phyloP scores from a whole-genome alignment of 2,329 filamentous ascomycete genomes.

The Diplodia seriata region DNA sequence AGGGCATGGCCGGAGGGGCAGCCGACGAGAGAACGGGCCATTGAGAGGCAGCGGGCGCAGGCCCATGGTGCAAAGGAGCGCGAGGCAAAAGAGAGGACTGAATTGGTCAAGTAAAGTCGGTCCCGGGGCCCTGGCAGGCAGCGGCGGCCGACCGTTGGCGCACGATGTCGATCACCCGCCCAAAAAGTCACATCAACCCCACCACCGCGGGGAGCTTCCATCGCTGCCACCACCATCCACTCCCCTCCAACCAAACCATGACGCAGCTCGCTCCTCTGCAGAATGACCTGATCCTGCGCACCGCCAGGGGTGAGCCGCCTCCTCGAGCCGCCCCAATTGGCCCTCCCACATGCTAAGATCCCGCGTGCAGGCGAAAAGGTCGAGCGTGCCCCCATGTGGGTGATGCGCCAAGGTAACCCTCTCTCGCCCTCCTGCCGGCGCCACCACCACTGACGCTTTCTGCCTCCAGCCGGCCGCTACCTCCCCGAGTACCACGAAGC shows the following conservation, averaged over 20 bases:
- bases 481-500: conserved; percentile 97
- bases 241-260: conserved; percentile 55
- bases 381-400: conserved; percentile 94
- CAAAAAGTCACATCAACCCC: conserved; percentile 28
- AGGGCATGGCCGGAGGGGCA: background rate
- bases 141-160: background rate
- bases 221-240: background rate
- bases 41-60: background rate
- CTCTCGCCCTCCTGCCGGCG: background rate
- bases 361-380: conserved; percentile 75
- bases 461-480: conserved; percentile 80
- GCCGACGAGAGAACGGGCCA: background rate
- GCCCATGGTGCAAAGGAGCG: background rate
- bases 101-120: background rate
- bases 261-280: conserved; percentile 80
- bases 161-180: conserved; percentile 24
- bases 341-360: conserved; percentile 20
- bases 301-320: conserved; percentile 74
- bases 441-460: conserved; percentile 16
- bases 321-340: background rate
- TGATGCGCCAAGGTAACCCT: conserved; percentile 92
- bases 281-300: conserved; percentile 90
- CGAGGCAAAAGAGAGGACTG: background rate
- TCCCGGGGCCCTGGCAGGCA: conserved; percentile 9
- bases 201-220: conserved; percentile 21